Percentiles rank a stretch among this genome's conserved stretches.
These are phyloP conservation scores for Saussurea involucrata DNA, from an alignment of 129 eudicot genomes.

Conservation along the genomic window DNA sequence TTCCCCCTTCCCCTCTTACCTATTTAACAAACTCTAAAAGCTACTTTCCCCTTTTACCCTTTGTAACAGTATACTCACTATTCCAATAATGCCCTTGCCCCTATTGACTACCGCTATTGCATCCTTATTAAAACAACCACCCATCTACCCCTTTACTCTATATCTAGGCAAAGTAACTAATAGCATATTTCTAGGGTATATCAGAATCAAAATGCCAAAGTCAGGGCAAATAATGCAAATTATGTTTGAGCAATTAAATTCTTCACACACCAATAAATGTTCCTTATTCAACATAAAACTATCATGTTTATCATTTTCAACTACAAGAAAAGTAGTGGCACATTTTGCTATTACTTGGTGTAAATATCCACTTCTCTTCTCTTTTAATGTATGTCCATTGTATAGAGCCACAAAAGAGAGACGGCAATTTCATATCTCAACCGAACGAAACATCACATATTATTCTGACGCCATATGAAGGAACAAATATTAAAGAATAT, in stretches of 20 bases:
- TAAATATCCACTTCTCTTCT: background rate
- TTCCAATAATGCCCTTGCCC: too few relatives aligned
- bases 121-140: too few relatives aligned
- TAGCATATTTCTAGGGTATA: too few relatives aligned
- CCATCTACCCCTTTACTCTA: too few relatives aligned
- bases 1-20: too few relatives aligned
- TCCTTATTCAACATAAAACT: background rate
- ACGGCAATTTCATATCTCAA: background rate
- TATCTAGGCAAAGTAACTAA: too few relatives aligned
- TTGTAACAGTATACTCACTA: too few relatives aligned
- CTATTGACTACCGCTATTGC: too few relatives aligned
- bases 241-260: too few relatives aligned
- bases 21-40: too few relatives aligned
- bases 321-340: background rate
- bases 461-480: background rate
- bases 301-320: background rate
- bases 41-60: too few relatives aligned
- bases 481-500: background rate
- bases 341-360: background rate
- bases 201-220: background rate
- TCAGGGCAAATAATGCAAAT: background rate
- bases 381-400: background rate
- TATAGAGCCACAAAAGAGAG: background rate
- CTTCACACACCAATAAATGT: background rate
- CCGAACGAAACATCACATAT: background rate